Conservation (phyloP, 768 basidiomycete genomes). For the Floccularia luteovirens region DNA sequence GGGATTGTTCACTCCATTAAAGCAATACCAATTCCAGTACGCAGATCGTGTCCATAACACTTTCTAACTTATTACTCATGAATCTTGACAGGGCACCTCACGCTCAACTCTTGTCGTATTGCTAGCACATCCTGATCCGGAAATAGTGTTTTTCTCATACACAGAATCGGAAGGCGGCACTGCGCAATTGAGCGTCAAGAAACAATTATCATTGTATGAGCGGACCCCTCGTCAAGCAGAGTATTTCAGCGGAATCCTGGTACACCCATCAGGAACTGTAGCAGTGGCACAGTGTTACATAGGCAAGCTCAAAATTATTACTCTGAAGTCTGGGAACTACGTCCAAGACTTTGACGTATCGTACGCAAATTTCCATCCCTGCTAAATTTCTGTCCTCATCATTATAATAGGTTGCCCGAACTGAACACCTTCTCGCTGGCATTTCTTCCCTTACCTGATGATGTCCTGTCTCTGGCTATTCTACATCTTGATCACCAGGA, state of each 20-base stretch:
- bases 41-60: conserved; percentile 10
- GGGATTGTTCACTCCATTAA: conserved; percentile 55
- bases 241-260: conserved; percentile 60
- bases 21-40: conserved; percentile 46
- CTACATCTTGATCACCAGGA: conserved; percentile 57
- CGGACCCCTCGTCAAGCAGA: conserved; percentile 54
- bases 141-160: conserved; percentile 58
- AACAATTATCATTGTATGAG: conserved; percentile 48
- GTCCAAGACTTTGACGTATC: conserved; percentile 54
- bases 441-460: conserved; percentile 42
- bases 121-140: conserved; percentile 72
- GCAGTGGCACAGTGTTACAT: conserved; percentile 61
- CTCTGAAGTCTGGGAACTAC: conserved; percentile 41
- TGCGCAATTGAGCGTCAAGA: conserved; percentile 30
- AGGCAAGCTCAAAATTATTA: conserved; percentile 62
- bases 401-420: conserved; percentile 44
- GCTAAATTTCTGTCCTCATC: conserved; percentile 3
- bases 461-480: conserved; percentile 52
- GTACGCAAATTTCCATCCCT: conserved; percentile 31
- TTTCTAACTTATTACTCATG: background rate
- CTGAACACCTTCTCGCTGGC: conserved; percentile 60
- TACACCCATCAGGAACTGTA: conserved; percentile 55
- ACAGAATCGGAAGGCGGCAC: conserved; percentile 22
- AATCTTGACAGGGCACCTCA: conserved; percentile 16
- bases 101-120: conserved; percentile 55